phyloP scores from a whole-genome alignment of 129 eudicot genomes.

The Centaurea solstitialis region DNA sequence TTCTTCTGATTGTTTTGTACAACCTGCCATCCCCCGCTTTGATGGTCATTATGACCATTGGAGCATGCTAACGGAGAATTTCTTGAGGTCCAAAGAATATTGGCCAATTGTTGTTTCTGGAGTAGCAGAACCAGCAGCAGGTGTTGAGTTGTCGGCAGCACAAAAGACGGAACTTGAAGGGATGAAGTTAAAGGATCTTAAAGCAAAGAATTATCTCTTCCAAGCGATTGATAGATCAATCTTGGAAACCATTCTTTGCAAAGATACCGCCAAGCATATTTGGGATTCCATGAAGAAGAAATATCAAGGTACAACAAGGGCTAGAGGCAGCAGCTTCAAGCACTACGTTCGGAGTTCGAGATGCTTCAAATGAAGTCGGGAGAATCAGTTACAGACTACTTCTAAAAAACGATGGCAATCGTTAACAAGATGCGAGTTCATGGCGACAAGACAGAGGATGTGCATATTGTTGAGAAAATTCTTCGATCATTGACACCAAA shows the following conservation, averaged over 20 bases:
- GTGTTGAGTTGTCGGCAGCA: neutral
- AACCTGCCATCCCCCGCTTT: neutral
- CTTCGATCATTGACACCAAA: neutral
- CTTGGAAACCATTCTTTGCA: neutral
- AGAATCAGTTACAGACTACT: neutral
- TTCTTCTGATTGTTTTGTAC: neutral
- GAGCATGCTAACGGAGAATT: neutral
- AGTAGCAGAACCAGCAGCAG: neutral
- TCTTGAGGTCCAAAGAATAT: constrained; percentile 3
- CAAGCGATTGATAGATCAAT: neutral
- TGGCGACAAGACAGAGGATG: too few species aligned
- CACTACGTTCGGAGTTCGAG: neutral
- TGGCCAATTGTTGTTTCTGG: neutral
- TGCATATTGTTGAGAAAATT: neutral
- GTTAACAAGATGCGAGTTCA: neutral
- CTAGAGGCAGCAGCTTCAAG: neutral
- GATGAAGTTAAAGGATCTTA: neutral
- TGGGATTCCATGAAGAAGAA: neutral
- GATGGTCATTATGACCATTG: neutral
- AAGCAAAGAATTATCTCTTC: neutral
- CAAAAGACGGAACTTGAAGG: neutral
- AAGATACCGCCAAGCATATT: neutral
- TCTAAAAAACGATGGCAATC: neutral
- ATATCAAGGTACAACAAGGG: neutral
- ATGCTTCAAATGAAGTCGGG: neutral